Evolutionary conservation across 2,329 filamentous ascomycete genomes (phyloP), one percentile per base, ranked within the genome.

Genomic region (Fusarium albidum): DNA sequence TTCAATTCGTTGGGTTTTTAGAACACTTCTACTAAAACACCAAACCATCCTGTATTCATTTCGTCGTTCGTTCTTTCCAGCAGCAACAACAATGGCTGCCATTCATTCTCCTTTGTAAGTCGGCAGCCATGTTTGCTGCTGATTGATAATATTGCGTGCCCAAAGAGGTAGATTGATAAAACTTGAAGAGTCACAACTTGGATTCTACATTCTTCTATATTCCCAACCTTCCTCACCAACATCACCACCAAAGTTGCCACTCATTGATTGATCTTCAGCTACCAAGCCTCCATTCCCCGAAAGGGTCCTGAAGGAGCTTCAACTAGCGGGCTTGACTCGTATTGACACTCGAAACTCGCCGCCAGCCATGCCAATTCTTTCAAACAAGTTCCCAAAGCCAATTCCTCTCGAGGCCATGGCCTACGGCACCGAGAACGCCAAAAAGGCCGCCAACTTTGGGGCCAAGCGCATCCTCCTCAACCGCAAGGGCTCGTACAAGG

Each of bases 391-490:
- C 25, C 44, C 35, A 15, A 42, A 43, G n/a, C 51, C 57, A 14
- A 61, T 69, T 15, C 70, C 70, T 13, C 75, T 85, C 14, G 83
- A 86, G 63, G 73, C 84, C 35, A 81, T 83, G 49, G 76, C 82
- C 61, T 86, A 85, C 68, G 79, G 79, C 33, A 66, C 74, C 18
- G 53, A 58, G 11, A 71, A 73, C 6, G 79, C 77, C 28, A 59
- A 70, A 29, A 54, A 61, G 9, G 79, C 80, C 9, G 69, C 76
- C 34, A 44, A 55, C 18, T 67, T 73, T n/a, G 80, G 80, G 27
- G 80, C 77, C 42, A 68, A 72, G 4, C 79, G 82, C 34, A 70
- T 85, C 41, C 82, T 86, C 65, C 74, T 86, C 62, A 85, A 84
- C 64, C 76, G 75, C 4, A 63, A 69, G 9, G 77, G 73, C 3